Evolutionary conservation across 2,329 filamentous ascomycete species (phyloP).

Genomic region (Phaeophleospora eucalypticola): DNA sequence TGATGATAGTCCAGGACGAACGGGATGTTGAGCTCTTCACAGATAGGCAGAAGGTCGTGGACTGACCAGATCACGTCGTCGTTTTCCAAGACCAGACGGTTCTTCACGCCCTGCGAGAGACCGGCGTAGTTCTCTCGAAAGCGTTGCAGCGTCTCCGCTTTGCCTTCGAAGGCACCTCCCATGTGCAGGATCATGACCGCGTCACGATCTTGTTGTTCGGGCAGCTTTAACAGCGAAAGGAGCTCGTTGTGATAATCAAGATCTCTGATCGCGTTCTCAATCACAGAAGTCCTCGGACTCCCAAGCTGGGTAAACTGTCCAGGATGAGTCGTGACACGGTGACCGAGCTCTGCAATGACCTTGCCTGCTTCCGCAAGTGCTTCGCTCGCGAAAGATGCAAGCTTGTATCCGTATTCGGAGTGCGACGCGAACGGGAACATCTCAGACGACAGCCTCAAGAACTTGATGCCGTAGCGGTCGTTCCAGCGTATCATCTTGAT

Average conservation of each 20-base stretch:
- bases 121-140: slow-evolving; percentile 71
- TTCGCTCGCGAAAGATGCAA: slow-evolving; percentile 77
- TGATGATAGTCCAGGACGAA: slow-evolving; percentile 91
- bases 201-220: slow-evolving; percentile 73
- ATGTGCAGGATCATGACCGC: slow-evolving; percentile 94
- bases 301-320: slow-evolving; percentile 91
- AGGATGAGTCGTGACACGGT: slow-evolving; percentile 84
- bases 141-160: slow-evolving; percentile 68
- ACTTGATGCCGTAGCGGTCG: slow-evolving; percentile 83
- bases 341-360: slow-evolving; percentile 72
- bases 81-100: slow-evolving; percentile 83
- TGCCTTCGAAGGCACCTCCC: slow-evolving; percentile 87
- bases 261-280: slow-evolving; percentile 72
- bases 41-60: slow-evolving; percentile 83
- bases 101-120: slow-evolving; percentile 67
- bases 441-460: slow-evolving; percentile 86
- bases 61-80: slow-evolving; percentile 93
- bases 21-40: slow-evolving; percentile 90
- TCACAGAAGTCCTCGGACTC: slow-evolving; percentile 72
- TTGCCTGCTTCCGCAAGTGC: slow-evolving; percentile 71
- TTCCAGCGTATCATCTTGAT: slow-evolving; percentile 89
- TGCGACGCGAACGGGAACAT: slow-evolving; percentile 98
- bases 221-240: slow-evolving; percentile 70
- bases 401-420: slow-evolving; percentile 75
- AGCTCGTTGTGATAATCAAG: slow-evolving; percentile 85